phyloP scores from a whole-genome alignment of 1,139 yeast species.

The Saccharomycopsis hybrid region DNA sequence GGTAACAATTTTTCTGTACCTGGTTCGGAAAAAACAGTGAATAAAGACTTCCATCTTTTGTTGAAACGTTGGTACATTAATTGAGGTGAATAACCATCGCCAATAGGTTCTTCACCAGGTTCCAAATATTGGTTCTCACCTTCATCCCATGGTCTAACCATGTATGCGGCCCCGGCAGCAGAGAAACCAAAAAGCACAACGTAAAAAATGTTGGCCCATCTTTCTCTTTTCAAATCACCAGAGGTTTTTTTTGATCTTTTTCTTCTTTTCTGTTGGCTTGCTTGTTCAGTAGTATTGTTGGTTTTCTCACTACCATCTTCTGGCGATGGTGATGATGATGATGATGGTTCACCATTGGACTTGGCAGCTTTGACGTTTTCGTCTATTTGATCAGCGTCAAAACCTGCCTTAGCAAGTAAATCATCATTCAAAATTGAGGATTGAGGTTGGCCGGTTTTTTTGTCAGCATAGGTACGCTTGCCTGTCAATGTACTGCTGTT shows the following conservation, averaged over 20 bases:
- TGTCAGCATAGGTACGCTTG: slow-evolving; percentile 23
- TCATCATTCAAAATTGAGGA: slow-evolving; percentile 70
- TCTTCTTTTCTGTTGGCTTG: slow-evolving; percentile 28
- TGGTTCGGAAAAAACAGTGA: slow-evolving; percentile 87
- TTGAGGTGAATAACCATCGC: slow-evolving; percentile 64
- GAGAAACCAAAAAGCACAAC: slow-evolving; percentile 53
- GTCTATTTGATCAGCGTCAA: slow-evolving; percentile 41
- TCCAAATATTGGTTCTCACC: slow-evolving; percentile 57
- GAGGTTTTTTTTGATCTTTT: slow-evolving; percentile 60
- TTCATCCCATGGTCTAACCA: slow-evolving; percentile 84
- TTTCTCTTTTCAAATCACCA: slow-evolving; percentile 58
- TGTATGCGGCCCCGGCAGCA: slow-evolving; percentile 61
- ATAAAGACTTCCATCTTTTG: slow-evolving; percentile 67
- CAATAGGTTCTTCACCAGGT: slow-evolving; percentile 42
- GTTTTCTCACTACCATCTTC: slow-evolving; percentile 18
- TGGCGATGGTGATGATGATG: background rate
- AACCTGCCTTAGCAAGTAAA: slow-evolving; percentile 75
- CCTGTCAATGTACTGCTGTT: background rate
- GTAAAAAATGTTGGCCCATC: slow-evolving; percentile 64
- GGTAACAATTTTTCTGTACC: slow-evolving; percentile 89
- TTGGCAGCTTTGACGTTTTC: slow-evolving; percentile 25
- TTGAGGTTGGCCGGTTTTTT: slow-evolving; percentile 36
- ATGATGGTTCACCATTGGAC: slow-evolving; percentile 22
- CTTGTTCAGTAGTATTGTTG: slow-evolving; percentile 27
- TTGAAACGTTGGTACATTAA: slow-evolving; percentile 61